phyloP scores from a whole-genome alignment of 441 rosid species.

The Macaranga tanarius region DNA sequence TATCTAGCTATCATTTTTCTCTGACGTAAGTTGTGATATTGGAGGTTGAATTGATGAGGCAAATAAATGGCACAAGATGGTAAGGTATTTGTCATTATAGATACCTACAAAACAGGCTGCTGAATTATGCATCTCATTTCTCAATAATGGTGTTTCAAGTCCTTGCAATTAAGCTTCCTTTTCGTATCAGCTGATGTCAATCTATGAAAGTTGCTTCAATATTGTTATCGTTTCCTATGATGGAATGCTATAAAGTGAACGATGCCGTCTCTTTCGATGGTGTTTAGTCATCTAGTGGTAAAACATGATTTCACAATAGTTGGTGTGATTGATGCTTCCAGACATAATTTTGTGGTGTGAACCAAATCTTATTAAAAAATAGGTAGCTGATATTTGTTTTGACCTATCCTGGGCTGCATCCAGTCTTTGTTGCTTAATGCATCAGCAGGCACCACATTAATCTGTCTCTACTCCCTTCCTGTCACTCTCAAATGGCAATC shows the following conservation, averaged over 20 bases:
- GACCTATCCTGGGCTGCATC: background rate
- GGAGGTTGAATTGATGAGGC: background rate
- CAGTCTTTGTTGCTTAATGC: conserved; percentile 4
- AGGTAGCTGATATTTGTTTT: background rate
- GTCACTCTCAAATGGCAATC: conserved; percentile 13
- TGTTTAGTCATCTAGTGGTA: conserved; percentile 16
- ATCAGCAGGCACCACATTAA: background rate
- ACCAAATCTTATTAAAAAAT: conserved; percentile 12
- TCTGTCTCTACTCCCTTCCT: background rate
- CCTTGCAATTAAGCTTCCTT: conserved; percentile 8
- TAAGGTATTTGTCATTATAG: conserved; percentile 22
- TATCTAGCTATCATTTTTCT: background rate
- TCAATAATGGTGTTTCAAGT: conserved; percentile 23
- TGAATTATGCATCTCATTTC: conserved; percentile 13
- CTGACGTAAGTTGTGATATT: conserved; percentile 8
- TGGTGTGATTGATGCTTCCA: conserved; percentile 5
- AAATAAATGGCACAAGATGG: conserved; percentile 10
- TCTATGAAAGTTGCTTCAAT: conserved; percentile 24
- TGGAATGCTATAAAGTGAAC: conserved; percentile 19
- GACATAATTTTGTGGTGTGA: conserved; percentile 3
- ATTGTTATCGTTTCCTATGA: conserved; percentile 25
- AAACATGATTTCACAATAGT: conserved; percentile 1
- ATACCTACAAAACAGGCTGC: conserved; percentile 20
- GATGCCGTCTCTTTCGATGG: conserved; percentile 16
- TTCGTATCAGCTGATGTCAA: conserved; percentile 33